Evolutionary conservation across 139 green algal genomes (phyloP).

Genomic region (Micractinium sp.): DNA sequence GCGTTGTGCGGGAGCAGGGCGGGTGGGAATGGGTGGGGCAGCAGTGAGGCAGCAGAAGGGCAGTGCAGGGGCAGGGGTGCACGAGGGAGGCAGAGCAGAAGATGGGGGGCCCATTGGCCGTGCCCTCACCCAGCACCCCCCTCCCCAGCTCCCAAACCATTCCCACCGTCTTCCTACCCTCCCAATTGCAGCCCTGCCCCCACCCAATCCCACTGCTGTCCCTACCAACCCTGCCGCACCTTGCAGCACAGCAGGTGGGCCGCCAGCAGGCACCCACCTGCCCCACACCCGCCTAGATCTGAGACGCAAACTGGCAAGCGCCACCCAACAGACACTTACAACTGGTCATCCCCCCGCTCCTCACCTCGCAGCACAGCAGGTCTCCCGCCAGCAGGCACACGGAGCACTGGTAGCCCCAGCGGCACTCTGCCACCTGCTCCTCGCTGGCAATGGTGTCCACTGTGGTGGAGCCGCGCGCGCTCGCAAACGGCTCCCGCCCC

Average conservation of each 20-base stretch:
- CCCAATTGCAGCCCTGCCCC: no score
- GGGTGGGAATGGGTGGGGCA: background rate
- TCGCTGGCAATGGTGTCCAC: slow-evolving; percentile 30
- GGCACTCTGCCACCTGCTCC: slow-evolving; percentile 39
- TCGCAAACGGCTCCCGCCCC: slow-evolving; percentile 44
- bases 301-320: background rate
- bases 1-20: background rate
- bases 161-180: no score
- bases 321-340: background rate
- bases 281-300: background rate
- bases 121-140: no score
- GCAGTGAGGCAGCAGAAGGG: no score
- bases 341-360: background rate
- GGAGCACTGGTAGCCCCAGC: slow-evolving; percentile 53
- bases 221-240: no score
- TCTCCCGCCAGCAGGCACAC: slow-evolving; percentile 51
- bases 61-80: no score
- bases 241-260: background rate
- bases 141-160: no score
- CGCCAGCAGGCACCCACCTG: background rate
- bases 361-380: slow-evolving; percentile 59
- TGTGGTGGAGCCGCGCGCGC: slow-evolving; percentile 14
- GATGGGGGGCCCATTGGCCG: no score
- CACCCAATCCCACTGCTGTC: no score
- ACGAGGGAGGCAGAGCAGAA: no score